Percentiles rank a stretch among this genome's conserved stretches.
Conservation (phyloP, 768 basidiomycete genomes). For the Suillus paluster region DNA sequence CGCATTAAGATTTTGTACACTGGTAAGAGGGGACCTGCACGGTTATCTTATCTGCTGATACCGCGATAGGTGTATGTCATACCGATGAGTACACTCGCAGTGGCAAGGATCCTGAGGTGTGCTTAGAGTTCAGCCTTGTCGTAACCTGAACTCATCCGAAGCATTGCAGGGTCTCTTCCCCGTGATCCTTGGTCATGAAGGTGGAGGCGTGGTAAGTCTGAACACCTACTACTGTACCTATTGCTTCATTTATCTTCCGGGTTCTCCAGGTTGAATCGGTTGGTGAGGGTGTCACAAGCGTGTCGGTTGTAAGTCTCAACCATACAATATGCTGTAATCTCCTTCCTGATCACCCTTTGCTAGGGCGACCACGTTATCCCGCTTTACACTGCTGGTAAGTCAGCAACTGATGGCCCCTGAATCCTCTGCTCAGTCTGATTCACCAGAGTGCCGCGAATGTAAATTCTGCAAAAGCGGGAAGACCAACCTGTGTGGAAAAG, state of each 20-base stretch:
- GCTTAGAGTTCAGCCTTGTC: slow-evolving; percentile 13
- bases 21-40: slow-evolving; percentile 46
- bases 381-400: slow-evolving; percentile 88
- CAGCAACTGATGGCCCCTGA: not conserved
- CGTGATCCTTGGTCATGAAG: slow-evolving; percentile 93
- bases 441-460: slow-evolving; percentile 88
- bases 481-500: slow-evolving; percentile 97
- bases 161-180: slow-evolving; percentile 78
- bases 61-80: slow-evolving; percentile 81
- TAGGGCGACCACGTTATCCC: slow-evolving; percentile 97
- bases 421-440: slow-evolving; percentile 3
- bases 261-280: slow-evolving; percentile 86
- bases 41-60: slow-evolving; percentile 15
- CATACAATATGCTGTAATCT: not conserved
- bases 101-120: slow-evolving; percentile 93
- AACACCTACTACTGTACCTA: not conserved
- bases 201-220: slow-evolving; percentile 79
- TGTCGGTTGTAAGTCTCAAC: slow-evolving; percentile 50
- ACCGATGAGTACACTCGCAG: slow-evolving; percentile 98
- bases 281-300: slow-evolving; percentile 90
- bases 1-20: slow-evolving; percentile 92
- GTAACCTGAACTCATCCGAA: slow-evolving; percentile 11
- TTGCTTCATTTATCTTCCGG: not conserved
- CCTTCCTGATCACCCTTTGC: slow-evolving; percentile 2
- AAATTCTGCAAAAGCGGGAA: slow-evolving; percentile 99